Evolutionary conservation across 1,284 basidiomycete species (phyloP).

Genomic region (Tilletia walkeri): DNA sequence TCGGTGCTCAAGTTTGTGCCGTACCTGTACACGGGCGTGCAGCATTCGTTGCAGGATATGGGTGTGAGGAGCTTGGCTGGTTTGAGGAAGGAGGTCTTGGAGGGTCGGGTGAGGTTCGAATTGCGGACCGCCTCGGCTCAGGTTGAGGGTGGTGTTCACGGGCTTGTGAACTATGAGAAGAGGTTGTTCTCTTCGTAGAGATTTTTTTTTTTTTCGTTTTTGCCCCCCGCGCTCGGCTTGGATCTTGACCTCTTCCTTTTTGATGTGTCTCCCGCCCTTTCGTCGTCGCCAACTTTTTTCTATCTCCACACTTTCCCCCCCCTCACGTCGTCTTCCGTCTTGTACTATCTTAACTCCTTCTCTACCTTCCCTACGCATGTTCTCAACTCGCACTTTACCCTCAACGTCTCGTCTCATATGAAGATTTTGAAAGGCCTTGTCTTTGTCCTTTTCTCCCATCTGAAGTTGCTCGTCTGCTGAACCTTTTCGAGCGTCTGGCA

Average conservation of each 20-base stretch:
- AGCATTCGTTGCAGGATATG: slow-evolving; percentile 94
- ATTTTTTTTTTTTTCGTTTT: too few relatives aligned
- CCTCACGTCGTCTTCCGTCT: too few relatives aligned
- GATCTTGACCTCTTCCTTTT: background rate
- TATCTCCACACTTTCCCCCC: background rate
- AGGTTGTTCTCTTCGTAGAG: slow-evolving; percentile 61
- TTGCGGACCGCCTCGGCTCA: slow-evolving; percentile 91
- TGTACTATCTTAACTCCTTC: background rate
- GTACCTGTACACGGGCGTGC: slow-evolving; percentile 86
- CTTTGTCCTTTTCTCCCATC: too few relatives aligned
- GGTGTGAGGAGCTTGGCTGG: slow-evolving; percentile 71
- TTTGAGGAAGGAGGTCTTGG: slow-evolving; percentile 67
- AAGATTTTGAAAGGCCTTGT: too few relatives aligned
- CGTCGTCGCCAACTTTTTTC: background rate
- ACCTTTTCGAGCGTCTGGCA: too few relatives aligned
- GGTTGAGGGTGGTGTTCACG: slow-evolving; percentile 92
- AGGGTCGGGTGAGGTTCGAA: slow-evolving; percentile 81
- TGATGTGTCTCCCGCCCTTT: background rate
- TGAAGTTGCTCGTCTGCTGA: too few relatives aligned
- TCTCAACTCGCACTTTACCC: too few relatives aligned
- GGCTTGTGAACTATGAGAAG: slow-evolving; percentile 65
- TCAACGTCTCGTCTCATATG: too few relatives aligned
- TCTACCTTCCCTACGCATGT: background rate
- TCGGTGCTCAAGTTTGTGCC: slow-evolving; percentile 81
- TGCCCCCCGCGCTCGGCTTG: background rate